Percentiles rank a stretch among this genome's conserved stretches.
phyloP scores from a whole-genome alignment of 148 eudicot species.

The Arbutus unedo region DNA sequence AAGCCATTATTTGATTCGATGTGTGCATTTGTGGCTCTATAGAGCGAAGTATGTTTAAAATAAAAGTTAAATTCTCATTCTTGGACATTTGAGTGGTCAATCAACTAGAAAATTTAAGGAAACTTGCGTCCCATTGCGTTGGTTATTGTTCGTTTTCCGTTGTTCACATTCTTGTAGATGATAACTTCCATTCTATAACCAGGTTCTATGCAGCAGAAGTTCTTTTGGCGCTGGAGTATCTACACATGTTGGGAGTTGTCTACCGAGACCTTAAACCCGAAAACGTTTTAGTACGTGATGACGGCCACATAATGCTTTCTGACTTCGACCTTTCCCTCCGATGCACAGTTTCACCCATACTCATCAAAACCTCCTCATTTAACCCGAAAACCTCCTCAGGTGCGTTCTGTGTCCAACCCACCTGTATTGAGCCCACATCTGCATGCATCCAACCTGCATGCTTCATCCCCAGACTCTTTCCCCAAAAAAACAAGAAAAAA shows the following conservation, averaged over 20 bases:
- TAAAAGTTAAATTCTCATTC: too few species aligned
- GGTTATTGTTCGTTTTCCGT: neutral
- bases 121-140: neutral
- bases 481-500: constrained; percentile 29
- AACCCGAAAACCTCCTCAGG: constrained; percentile 14
- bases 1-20: neutral
- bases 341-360: constrained; percentile 39
- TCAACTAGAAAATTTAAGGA: neutral
- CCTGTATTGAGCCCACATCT: constrained; percentile 37
- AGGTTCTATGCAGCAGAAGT: constrained; percentile 36
- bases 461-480: constrained; percentile 38
- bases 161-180: neutral
- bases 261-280: constrained; percentile 51
- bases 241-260: constrained; percentile 50
- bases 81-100: neutral
- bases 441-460: constrained; percentile 42
- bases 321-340: constrained; percentile 46
- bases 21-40: neutral
- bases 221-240: constrained; percentile 43
- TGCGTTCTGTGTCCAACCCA: constrained; percentile 30
- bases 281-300: constrained; percentile 45
- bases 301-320: constrained; percentile 50
- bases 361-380: constrained; percentile 30
- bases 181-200: constrained; percentile 8
- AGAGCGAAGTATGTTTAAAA: neutral